These are phyloP conservation scores for Talaromyces thailandensis DNA, from an alignment of 495 filamentous ascomycete species.

Conservation along the genomic window DNA sequence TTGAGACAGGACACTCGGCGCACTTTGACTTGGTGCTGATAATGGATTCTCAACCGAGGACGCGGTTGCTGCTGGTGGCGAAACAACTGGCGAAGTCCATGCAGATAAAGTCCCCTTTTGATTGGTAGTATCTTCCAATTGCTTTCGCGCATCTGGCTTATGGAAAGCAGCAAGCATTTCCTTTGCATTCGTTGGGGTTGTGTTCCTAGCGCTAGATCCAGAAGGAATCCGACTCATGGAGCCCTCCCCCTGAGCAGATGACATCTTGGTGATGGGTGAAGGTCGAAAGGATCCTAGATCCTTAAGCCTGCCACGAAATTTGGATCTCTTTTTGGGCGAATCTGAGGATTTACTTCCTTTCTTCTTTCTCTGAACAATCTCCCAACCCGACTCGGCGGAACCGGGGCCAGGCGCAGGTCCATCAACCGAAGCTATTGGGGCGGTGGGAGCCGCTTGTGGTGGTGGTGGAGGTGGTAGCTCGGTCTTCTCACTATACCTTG, in stretches of 20 bases:
- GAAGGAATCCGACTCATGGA: conserved; percentile 19
- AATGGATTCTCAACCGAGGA: background rate
- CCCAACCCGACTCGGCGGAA: conserved; percentile 23
- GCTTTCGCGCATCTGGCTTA: conserved; percentile 22
- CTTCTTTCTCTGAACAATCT: conserved; percentile 20
- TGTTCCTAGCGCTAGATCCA: conserved; percentile 7
- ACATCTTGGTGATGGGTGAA: conserved; percentile 24
- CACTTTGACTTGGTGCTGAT: background rate
- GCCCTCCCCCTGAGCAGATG: conserved; percentile 23
- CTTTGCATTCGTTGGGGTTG: conserved; percentile 25
- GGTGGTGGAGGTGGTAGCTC: conserved; percentile 20
- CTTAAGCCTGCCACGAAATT: conserved; percentile 14
- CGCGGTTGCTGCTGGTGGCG: background rate
- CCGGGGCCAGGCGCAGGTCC: conserved; percentile 7
- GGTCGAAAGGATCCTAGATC: conserved; percentile 24
- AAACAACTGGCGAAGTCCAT: conserved; percentile 15
- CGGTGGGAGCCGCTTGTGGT: conserved; percentile 17
- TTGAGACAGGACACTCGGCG: background rate
- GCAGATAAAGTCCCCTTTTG: conserved; percentile 7
- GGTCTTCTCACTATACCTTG: conserved; percentile 24
- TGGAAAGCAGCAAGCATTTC: conserved; percentile 31
- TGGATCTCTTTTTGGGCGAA: background rate
- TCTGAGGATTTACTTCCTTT: conserved; percentile 10
- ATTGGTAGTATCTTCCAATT: conserved; percentile 8
- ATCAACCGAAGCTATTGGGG: conserved; percentile 2